Conservation (phyloP, 257 asterid species). For the Thymus mandschuricus region DNA sequence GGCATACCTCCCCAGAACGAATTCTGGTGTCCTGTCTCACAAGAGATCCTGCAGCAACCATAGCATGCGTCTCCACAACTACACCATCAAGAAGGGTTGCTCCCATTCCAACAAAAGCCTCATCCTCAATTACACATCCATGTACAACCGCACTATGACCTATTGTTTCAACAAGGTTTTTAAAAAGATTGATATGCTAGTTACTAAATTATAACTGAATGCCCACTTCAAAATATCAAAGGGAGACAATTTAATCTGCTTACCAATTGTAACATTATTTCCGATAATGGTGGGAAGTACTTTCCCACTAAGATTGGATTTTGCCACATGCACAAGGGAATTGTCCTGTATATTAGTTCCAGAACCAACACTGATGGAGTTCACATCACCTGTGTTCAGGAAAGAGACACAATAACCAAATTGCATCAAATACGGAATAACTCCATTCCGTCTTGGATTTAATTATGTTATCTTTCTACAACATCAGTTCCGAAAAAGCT, state of each 20-base stretch:
- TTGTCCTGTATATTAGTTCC: slow-evolving; percentile 88
- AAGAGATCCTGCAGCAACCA: slow-evolving; percentile 95
- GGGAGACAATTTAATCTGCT: slow-evolving; percentile 32
- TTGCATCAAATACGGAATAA: background rate
- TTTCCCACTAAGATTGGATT: slow-evolving; percentile 68
- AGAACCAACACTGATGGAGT: slow-evolving; percentile 67
- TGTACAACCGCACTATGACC: slow-evolving; percentile 93
- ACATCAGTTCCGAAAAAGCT: slow-evolving; percentile 7
- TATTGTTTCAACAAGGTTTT: slow-evolving; percentile 33
- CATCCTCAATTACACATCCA: slow-evolving; percentile 86
- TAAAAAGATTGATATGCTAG: slow-evolving; percentile 7
- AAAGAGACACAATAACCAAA: slow-evolving; percentile 25
- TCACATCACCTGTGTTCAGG: slow-evolving; percentile 67
- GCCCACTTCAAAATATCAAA: slow-evolving; percentile 4
- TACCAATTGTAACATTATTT: slow-evolving; percentile 75
- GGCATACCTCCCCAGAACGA: slow-evolving; percentile 53
- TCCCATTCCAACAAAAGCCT: slow-evolving; percentile 91
- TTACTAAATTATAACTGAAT: background rate
- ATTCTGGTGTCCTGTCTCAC: slow-evolving; percentile 77
- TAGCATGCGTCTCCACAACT: slow-evolving; percentile 79
- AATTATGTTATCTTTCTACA: slow-evolving; percentile 4
- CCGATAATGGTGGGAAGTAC: slow-evolving; percentile 81
- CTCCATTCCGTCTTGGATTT: background rate
- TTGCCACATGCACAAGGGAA: slow-evolving; percentile 83
- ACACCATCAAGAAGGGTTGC: slow-evolving; percentile 90